Conservation (phyloP, 306 rosid genomes). For the Vigna hirtella region DNA sequence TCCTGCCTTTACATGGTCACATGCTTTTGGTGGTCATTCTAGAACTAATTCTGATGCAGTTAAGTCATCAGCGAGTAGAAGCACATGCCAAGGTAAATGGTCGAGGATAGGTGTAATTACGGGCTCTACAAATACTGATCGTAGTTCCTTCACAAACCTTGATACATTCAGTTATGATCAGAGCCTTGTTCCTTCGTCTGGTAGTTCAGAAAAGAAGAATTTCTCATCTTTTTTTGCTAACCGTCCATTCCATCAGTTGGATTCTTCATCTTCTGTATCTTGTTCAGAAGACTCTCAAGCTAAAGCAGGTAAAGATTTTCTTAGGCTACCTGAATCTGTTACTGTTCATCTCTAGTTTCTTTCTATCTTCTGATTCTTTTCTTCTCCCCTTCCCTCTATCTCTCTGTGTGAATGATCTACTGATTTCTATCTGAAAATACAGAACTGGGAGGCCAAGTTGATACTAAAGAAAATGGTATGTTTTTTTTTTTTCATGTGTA, state of each 20-base stretch:
- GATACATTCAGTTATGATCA: conserved; percentile 76
- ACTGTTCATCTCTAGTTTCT: conserved; percentile 17
- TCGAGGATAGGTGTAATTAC: conserved; percentile 59
- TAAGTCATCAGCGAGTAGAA: conserved; percentile 71
- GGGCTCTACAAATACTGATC: conserved; percentile 48
- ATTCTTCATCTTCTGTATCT: conserved; percentile 53
- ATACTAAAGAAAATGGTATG: conserved; percentile 52
- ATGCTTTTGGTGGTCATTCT: conserved; percentile 74
- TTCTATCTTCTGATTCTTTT: not conserved
- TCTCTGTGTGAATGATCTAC: conserved; percentile 28
- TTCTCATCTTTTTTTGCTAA: conserved; percentile 50
- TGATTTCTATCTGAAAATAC: conserved; percentile 57
- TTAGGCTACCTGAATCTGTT: conserved; percentile 24
- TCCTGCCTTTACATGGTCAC: conserved; percentile 91
- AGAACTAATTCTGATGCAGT: conserved; percentile 76
- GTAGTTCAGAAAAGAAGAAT: conserved; percentile 53
- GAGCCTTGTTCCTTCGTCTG: conserved; percentile 76
- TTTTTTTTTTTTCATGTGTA: conserved; percentile 27
- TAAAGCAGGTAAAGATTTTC: conserved; percentile 58
- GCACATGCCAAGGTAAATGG: conserved; percentile 91
- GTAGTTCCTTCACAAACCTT: conserved; percentile 65
- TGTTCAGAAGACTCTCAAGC: conserved; percentile 59
- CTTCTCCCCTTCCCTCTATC: not conserved
- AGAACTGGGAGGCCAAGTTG: conserved; percentile 63
- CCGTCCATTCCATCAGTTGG: conserved; percentile 54